A percentile compares a stretch with the other conserved stretches of the same genome.
phyloP scores from a whole-genome alignment of 1,284 basidiomycete genomes.

The Sporisorium scitamineum region DNA sequence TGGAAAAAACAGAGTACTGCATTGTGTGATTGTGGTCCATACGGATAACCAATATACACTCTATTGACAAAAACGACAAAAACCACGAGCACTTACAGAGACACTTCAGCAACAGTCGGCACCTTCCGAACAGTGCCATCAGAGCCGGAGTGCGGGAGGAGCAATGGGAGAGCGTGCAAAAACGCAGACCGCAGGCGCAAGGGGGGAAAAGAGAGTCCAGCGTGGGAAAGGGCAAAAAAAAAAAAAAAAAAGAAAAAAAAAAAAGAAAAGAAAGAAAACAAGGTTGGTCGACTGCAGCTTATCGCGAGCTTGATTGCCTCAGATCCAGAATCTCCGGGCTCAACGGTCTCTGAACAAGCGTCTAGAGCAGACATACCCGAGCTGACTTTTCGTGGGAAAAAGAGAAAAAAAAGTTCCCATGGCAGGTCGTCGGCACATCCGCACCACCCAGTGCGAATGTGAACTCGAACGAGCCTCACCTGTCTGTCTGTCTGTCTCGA shows the following conservation, averaged over 20 bases:
- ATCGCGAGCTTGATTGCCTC: neutral
- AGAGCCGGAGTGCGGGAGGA: neutral
- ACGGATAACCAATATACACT: neutral
- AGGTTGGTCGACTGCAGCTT: slow-evolving; percentile 15
- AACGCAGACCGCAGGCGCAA: neutral
- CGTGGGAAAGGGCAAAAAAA: neutral
- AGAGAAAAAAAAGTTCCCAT: no score
- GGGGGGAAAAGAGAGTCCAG: neutral
- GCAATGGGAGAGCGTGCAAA: neutral
- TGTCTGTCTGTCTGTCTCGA: slow-evolving; percentile 30
- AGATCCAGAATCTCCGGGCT: neutral
- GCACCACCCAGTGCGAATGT: neutral
- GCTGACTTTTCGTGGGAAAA: slow-evolving; percentile 5
- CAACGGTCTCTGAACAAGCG: neutral
- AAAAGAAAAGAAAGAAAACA: neutral
- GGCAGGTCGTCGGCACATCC: slow-evolving; percentile 3
- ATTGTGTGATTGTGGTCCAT: neutral
- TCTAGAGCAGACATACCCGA: slow-evolving; percentile 39
- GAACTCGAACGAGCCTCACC: neutral
- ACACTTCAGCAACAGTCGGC: neutral
- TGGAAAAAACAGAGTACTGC: neutral
- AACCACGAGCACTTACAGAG: neutral
- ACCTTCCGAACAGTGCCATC: neutral
- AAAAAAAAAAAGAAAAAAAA: neutral
- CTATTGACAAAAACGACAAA: neutral